Percentiles rank a stretch among this genome's conserved stretches.
Evolutionary conservation across 345 rosid genomes (phyloP).

Genomic region (Mercurialis annua): DNA sequence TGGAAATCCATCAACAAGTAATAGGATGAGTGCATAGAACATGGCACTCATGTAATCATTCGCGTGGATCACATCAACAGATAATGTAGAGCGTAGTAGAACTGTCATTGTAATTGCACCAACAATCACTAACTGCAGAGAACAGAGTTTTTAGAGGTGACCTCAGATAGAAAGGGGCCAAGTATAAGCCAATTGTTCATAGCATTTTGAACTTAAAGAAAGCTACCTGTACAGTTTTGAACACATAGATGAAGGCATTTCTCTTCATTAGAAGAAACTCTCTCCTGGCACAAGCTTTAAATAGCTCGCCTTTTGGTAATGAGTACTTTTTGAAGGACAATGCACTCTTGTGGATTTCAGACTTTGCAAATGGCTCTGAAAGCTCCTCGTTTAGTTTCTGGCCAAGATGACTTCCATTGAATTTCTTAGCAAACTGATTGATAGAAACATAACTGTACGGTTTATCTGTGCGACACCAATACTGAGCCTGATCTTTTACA

Average conservation of each 20-base stretch:
- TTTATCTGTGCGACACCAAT: slow-evolving; percentile 37
- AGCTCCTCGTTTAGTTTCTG: slow-evolving; percentile 34
- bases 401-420: slow-evolving; percentile 34
- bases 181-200: not conserved
- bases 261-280: slow-evolving; percentile 64
- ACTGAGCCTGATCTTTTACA: slow-evolving; percentile 59
- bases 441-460: slow-evolving; percentile 39
- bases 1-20: slow-evolving; percentile 47
- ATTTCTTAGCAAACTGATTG: slow-evolving; percentile 37
- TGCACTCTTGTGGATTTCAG: slow-evolving; percentile 37
- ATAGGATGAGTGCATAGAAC: slow-evolving; percentile 41
- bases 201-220: not conserved
- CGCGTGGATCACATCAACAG: slow-evolving; percentile 43
- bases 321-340: slow-evolving; percentile 39
- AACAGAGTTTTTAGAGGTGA: not conserved
- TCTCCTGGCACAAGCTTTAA: slow-evolving; percentile 57
- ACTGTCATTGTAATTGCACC: slow-evolving; percentile 58
- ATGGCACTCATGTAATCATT: slow-evolving; percentile 49
- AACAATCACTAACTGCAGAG: slow-evolving; percentile 43
- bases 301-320: slow-evolving; percentile 47
- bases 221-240: slow-evolving; percentile 49
- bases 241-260: slow-evolving; percentile 50
- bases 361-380: slow-evolving; percentile 34
- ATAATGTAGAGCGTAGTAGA: slow-evolving; percentile 43
- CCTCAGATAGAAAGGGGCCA: not conserved